Conservation (phyloP, 2,329 filamentous ascomycete genomes). For the Thielaviopsis cerberus region DNA sequence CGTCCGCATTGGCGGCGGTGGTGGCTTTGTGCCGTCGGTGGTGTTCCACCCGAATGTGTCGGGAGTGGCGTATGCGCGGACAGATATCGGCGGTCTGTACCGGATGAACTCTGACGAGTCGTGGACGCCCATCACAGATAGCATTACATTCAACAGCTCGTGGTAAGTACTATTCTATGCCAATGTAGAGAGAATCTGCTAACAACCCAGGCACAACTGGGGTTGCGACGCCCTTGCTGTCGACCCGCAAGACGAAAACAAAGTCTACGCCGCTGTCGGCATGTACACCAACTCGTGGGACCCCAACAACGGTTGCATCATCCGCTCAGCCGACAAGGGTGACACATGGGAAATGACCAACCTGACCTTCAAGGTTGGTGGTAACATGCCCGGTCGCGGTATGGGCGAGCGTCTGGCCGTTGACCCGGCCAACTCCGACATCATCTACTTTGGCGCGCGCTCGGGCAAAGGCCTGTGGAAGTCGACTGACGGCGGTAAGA, state of each 20-base stretch:
- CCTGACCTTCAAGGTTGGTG: slow-evolving; percentile 40
- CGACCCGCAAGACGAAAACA: slow-evolving; percentile 32
- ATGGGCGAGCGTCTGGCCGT: slow-evolving; percentile 40
- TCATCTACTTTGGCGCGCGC: slow-evolving; percentile 39
- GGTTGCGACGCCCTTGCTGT: slow-evolving; percentile 38
- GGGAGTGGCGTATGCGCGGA: slow-evolving; percentile 35
- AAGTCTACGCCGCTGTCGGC: slow-evolving; percentile 35
- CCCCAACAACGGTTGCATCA: slow-evolving; percentile 34
- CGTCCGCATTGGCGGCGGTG: slow-evolving; percentile 34
- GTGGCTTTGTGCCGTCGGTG: slow-evolving; percentile 37
- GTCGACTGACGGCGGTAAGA: slow-evolving; percentile 35
- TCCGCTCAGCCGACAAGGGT: slow-evolving; percentile 35
- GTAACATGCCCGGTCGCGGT: slow-evolving; percentile 43
- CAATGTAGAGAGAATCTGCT: slow-evolving; percentile 1
- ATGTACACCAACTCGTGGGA: slow-evolving; percentile 44
- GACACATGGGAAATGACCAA: slow-evolving; percentile 30
- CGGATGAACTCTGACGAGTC: slow-evolving; percentile 35
- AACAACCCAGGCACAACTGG: slow-evolving; percentile 30
- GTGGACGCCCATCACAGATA: slow-evolving; percentile 35
- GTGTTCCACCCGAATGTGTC: slow-evolving; percentile 34
- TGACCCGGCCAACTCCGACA: slow-evolving; percentile 36
- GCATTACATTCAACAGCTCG: slow-evolving; percentile 22
- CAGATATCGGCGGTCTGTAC: slow-evolving; percentile 40
- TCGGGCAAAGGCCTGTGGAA: slow-evolving; percentile 41
- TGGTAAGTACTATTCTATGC: slow-evolving; percentile 21